Evolutionary conservation across 345 rosid genomes (phyloP).

Genomic region (Xanthoceras sorbifolium): DNA sequence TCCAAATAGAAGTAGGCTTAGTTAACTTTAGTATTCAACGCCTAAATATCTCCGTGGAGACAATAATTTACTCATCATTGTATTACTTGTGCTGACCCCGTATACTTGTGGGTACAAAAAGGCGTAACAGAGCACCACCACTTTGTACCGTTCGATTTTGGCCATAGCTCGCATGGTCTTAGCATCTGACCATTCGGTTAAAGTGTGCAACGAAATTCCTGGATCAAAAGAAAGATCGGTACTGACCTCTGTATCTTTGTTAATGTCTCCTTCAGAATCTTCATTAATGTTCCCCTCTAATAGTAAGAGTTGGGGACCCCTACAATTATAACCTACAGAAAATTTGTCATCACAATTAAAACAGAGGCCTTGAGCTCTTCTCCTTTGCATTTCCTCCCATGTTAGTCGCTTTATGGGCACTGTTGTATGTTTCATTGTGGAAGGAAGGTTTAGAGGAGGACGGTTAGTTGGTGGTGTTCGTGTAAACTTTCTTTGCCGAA

Average conservation of each 20-base stretch:
- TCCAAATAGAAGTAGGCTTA: too few species aligned
- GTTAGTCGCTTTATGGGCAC: neutral
- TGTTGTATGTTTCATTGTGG: neutral
- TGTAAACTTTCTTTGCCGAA: neutral
- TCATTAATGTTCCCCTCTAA: neutral
- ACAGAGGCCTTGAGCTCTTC: neutral
- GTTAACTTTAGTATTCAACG: too few species aligned
- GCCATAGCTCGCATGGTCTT: neutral
- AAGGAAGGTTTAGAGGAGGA: neutral
- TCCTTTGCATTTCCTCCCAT: neutral
- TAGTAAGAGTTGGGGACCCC: neutral
- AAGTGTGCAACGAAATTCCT: neutral
- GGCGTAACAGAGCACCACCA: neutral
- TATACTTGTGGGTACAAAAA: neutral
- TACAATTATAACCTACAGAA: neutral
- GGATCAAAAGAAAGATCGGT: neutral
- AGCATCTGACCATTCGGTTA: neutral
- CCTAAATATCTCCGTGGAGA: too few species aligned
- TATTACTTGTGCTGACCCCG: too few species aligned
- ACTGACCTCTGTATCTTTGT: neutral
- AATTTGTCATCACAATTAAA: neutral
- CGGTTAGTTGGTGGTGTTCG: too few species aligned
- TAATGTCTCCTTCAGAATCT: neutral
- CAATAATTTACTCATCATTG: too few species aligned
- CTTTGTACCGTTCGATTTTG: neutral